Evolutionary conservation across 1,139 yeast species (phyloP), one percentile per base, ranked within the genome.

Genomic region (Saccharomyces pastorianus): DNA sequence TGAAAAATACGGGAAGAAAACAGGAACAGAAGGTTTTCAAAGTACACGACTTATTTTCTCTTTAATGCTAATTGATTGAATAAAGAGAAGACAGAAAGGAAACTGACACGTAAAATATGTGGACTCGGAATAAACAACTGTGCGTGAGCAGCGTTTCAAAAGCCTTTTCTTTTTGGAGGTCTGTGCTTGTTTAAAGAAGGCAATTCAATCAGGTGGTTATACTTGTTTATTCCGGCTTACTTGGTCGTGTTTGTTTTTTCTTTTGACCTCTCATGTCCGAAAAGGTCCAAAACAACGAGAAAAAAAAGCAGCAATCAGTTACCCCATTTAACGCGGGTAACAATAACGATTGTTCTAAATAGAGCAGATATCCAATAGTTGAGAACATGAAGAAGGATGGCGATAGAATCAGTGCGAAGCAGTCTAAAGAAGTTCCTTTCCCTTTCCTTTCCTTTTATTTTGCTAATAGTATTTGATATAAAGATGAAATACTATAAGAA

Each of bases 141-240:
- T 38, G 44, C 44, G 44, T 38, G 44, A 20, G 25, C 44, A 38
- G 44, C 44, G 44, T 38, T 38, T 38, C 14, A 34, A 20, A 20
- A 38, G 23, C 25, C 44, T 20, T 17, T 38, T 38, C 20, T 14
- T 17, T 38, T 17, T 9, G 25, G 44, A 38, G 25, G 44, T 7
- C 44, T 38, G 8, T 17, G 44, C 11, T 38, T 38, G 25, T 20
- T 38, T 17, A 11, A 20, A 6, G 44, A 38, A 2, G n/a, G 46
- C 52, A 51, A 17, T 14, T 50, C 52, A 25, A 49, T 46, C 27
- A 50, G 53, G 38, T 46, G 47, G 48, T 28, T 42, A 52, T 27
- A 48, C 47, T 52, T 55, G 50, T 53, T 55, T 14, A 42, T 55
- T 29, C 52, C 48, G 29, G 44, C 53, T 13, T 53, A 28, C 11